Evolutionary conservation across 1,139 yeast genomes (phyloP), one percentile per base, ranked within the genome.

Genomic region (Suhomyces chickasaworum): DNA sequence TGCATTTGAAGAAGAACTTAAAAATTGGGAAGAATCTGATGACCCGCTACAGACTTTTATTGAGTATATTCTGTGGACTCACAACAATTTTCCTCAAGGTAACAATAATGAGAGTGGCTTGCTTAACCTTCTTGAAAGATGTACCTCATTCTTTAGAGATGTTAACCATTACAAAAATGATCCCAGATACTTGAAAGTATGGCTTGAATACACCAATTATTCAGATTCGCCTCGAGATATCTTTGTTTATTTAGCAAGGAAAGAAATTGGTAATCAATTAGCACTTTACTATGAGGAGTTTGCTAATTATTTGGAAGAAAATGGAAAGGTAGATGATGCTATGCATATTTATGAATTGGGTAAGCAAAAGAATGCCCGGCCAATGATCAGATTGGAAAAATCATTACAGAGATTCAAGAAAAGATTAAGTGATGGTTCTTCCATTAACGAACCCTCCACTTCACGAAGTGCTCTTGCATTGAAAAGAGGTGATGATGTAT

Each of bases 271-370:
- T 0, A 63, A 62, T 32, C 73, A 75, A 37, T 69, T 89, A 46
- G 83, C 97, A 0, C 59, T 82, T 18, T 91, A 78, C 60, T 93
- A 90, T 58, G 96, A 89, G 59, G 88, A 83, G 52, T 90, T 88
- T 66, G 91, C 96, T 3, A 73, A 73, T 23, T 80, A 73, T 49
- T 68, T 86, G 51, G 96, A 87, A 56, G 52, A 73, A 10, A 68
- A 68, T 25, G 78, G 78, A 18, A 74, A 79, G 48, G 63, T 66
- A 44, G 60, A 63, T 6, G 89, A 86, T 53, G 96, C 97, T 0
- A 69, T 72, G 4, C 80, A 80, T 42, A 80, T 90, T 0, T 81
- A 80, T 56, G 71, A 75, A 48, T 66, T 76, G 45, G 98, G 97
- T 0, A 61, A 89, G 2, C 71, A 71, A 23, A 59, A 67, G 2